Base-by-base conservation (phyloP, 1,284 basidiomycete genomes). In the Ceratobasidium sp. region DNA sequence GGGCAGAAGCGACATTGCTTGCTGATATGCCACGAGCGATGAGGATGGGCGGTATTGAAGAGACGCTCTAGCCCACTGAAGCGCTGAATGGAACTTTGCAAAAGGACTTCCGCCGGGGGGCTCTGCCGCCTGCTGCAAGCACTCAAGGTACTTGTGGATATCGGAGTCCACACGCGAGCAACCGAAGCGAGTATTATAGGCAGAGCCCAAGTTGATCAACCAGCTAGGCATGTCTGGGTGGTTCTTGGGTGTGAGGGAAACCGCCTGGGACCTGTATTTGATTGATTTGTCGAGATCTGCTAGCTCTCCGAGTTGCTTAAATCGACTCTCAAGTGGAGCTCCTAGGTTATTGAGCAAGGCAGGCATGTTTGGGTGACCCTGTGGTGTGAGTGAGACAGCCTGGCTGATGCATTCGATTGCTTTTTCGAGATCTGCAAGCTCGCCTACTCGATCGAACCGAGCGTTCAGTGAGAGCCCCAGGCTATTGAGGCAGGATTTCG, bases 141-240 rank as follows among this genome's bases (percentile, higher is more conserved):
- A 7, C 16, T 7, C 41, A 11, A 52, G 21, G 8, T 8, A 7
- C 16, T 7, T 7, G n/a, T 67, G 26, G 7, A 50, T 8, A 35
- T 67, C 63, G 26, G 21, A 44, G 18, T 8, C 14, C 35, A 44
- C 43, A 16, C 32, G 8, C 32, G 21, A 21, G 32, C 35, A 41
- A 8, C 16, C 18, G 26, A 63, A 63, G 7, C 61, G 61, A 14
- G 35, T 18, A 13, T 14, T 13, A 21, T 43, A 28, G 6, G 61
- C 35, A 41, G 18, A 16, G 6, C 61, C 61, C 8, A 63, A 14
- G 35, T 43, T 62, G 30, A 16, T 46, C n/a, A 63, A 18, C 61
- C 14, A 46, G n/a, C 14, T 28, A 16, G 61, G 61, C 43, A n/a
- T 63, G 21, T 63, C 11, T 21, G 61, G 61, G 61, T 63, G 41